A percentile compares a stretch with the other conserved stretches of the same genome.
Conservation (phyloP, 2,329 filamentous ascomycete species). For the Fusarium sp. region DNA sequence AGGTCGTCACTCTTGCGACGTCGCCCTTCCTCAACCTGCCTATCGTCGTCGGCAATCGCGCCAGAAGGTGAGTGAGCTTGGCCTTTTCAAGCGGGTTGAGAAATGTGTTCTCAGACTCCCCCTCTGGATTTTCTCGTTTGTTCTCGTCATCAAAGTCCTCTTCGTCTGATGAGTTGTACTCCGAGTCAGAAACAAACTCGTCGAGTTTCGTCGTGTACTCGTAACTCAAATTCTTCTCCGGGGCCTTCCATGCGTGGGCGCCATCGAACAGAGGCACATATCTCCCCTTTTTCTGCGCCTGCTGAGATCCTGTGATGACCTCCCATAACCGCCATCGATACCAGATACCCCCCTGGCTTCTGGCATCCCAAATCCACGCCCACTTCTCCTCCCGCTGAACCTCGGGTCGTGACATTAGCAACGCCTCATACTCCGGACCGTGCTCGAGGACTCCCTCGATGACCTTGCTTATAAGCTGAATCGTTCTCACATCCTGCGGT, state of each 20-base stretch:
- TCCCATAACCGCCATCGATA: conserved; percentile 95
- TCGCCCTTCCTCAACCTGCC: conserved; percentile 84
- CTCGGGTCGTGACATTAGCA: conserved; percentile 87
- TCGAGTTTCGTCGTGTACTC: conserved; percentile 83
- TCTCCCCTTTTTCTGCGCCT: conserved; percentile 60
- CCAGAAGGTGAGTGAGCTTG: conserved; percentile 85
- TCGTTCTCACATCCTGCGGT: conserved; percentile 81
- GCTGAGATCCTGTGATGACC: conserved; percentile 75
- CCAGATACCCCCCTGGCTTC: conserved; percentile 84
- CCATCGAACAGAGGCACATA: conserved; percentile 80
- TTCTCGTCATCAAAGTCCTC: conserved; percentile 76
- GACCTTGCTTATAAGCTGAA: conserved; percentile 89
- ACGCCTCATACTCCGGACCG: conserved; percentile 88
- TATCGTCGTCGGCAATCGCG: conserved; percentile 81
- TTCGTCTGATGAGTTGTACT: conserved; percentile 89
- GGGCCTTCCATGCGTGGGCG: conserved; percentile 81
- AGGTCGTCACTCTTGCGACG: conserved; percentile 85
- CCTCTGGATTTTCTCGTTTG: conserved; percentile 59
- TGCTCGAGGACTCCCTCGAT: conserved; percentile 83
- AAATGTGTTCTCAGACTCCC: conserved; percentile 69
- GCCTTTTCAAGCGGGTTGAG: conserved; percentile 87
- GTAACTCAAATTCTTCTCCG: conserved; percentile 79
- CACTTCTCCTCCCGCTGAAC: conserved; percentile 91
- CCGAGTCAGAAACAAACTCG: conserved; percentile 84
- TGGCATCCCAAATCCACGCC: conserved; percentile 93